These are phyloP conservation scores for Arthroderma sp. DNA, from an alignment of 2,329 filamentous ascomycete species.

Conservation along the genomic window DNA sequence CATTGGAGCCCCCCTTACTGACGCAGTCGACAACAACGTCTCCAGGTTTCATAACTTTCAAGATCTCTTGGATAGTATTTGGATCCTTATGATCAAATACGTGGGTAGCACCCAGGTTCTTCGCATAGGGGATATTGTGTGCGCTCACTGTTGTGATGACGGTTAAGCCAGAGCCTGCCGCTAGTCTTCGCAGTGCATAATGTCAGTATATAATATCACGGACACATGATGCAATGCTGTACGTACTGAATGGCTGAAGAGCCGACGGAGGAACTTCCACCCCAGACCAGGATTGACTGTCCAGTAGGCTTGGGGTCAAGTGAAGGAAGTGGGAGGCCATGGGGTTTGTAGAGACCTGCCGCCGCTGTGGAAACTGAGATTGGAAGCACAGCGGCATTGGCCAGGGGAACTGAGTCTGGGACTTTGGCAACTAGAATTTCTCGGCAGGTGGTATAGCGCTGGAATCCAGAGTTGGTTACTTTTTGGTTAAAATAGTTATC, in stretches of 20 bases:
- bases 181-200: slow-evolving; percentile 31
- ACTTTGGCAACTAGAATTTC: slow-evolving; percentile 9
- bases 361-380: slow-evolving; percentile 14
- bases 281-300: slow-evolving; percentile 22
- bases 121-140: slow-evolving; percentile 32
- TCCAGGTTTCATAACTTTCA: too few relatives aligned
- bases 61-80: too few relatives aligned
- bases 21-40: slow-evolving; percentile 6
- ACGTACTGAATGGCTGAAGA: slow-evolving; percentile 27
- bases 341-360: slow-evolving; percentile 7
- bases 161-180: slow-evolving; percentile 35
- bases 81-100: slow-evolving; percentile 34
- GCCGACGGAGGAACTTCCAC: slow-evolving; percentile 17
- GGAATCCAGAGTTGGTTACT: slow-evolving; percentile 10
- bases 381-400: slow-evolving; percentile 12
- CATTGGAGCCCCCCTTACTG: slow-evolving; percentile 8
- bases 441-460: slow-evolving; percentile 14
- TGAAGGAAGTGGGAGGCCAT: slow-evolving; percentile 8
- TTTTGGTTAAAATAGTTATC: slow-evolving; percentile 5
- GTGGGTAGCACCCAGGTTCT: slow-evolving; percentile 29
- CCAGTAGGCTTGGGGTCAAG: slow-evolving; percentile 14
- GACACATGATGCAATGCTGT: slow-evolving; percentile 18
- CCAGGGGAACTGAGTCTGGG: slow-evolving; percentile 9
- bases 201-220: too few relatives aligned
- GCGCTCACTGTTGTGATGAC: slow-evolving; percentile 25